These are phyloP conservation scores for Solanum aculeatissimum DNA, from an alignment of 305 asterid species.

Conservation along the genomic window DNA sequence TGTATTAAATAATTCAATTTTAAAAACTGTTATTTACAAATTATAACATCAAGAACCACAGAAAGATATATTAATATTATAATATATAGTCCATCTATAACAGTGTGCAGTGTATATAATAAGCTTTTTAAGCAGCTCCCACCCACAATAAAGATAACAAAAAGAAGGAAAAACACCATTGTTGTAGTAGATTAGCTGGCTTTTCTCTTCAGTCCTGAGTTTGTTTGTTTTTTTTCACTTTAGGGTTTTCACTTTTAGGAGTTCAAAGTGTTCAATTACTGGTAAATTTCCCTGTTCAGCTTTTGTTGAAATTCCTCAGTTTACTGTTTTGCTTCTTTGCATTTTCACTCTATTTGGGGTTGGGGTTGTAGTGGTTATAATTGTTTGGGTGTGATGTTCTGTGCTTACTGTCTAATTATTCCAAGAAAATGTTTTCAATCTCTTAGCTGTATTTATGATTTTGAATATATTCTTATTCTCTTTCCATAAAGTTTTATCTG, in stretches of 20 bases:
- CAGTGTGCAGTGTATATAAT: conserved; percentile 19
- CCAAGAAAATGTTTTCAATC: background rate
- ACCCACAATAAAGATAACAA: conserved; percentile 21
- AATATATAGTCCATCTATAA: conserved; percentile 14
- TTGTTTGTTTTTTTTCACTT: conserved; percentile 3
- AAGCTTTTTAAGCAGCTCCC: conserved; percentile 28
- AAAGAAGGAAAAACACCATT: conserved; percentile 1
- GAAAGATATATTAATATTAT: background rate
- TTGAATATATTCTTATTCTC: conserved; percentile 23
- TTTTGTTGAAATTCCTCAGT: conserved; percentile 16
- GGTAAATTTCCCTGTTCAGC: conserved; percentile 11
- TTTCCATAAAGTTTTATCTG: background rate
- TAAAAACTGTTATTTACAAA: background rate
- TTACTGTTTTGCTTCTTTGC: conserved; percentile 14
- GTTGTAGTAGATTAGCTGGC: conserved; percentile 10
- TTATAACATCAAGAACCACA: background rate
- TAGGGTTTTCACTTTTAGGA: conserved; percentile 9
- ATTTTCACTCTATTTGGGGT: conserved; percentile 9
- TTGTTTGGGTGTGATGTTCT: conserved; percentile 2
- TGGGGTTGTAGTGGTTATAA: conserved; percentile 8
- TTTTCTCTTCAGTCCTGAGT: background rate
- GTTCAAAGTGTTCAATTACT: conserved; percentile 18
- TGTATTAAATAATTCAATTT: background rate
- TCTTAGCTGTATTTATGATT: conserved; percentile 22
- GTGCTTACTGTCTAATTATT: background rate